These are phyloP conservation scores for Citrus cavaleriei DNA, from an alignment of 345 rosid genomes.

Conservation along the genomic window DNA sequence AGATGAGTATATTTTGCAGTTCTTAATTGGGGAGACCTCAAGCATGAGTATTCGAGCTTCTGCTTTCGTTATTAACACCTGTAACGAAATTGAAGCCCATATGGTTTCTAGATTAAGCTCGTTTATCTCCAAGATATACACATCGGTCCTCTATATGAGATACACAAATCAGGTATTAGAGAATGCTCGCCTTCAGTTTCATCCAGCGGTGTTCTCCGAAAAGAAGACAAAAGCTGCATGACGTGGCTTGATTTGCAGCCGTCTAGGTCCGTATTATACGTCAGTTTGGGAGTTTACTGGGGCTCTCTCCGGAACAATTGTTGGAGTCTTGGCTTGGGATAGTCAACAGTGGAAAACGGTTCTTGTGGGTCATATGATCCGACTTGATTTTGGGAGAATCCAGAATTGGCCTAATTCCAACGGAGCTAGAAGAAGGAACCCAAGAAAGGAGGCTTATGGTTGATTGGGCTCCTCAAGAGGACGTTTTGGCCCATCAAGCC, in stretches of 20 bases:
- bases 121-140: slow-evolving; percentile 13
- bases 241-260: slow-evolving; percentile 20
- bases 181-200: slow-evolving; percentile 11
- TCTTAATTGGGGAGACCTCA: background rate
- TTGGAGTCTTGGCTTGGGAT: too few species aligned
- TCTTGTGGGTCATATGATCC: too few species aligned
- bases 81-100: slow-evolving; percentile 32
- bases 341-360: too few species aligned
- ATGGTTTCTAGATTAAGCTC: slow-evolving; percentile 16
- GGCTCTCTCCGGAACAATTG: too few species aligned
- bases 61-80: slow-evolving; percentile 8
- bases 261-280: slow-evolving; percentile 1
- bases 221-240: slow-evolving; percentile 17
- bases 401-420: too few species aligned
- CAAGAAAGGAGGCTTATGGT: too few species aligned
- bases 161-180: background rate
- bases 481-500: too few species aligned
- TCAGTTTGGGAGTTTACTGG: slow-evolving; percentile 20
- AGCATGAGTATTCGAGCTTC: background rate
- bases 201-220: background rate
- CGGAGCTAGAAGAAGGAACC: too few species aligned
- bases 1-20: background rate
- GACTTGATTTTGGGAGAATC: too few species aligned
- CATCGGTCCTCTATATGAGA: slow-evolving; percentile 34
- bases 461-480: too few species aligned